Evolutionary conservation across 1,139 yeast genomes (phyloP), one percentile per base, ranked within the genome.

Genomic region (Arxiozyma heterogenica): DNA sequence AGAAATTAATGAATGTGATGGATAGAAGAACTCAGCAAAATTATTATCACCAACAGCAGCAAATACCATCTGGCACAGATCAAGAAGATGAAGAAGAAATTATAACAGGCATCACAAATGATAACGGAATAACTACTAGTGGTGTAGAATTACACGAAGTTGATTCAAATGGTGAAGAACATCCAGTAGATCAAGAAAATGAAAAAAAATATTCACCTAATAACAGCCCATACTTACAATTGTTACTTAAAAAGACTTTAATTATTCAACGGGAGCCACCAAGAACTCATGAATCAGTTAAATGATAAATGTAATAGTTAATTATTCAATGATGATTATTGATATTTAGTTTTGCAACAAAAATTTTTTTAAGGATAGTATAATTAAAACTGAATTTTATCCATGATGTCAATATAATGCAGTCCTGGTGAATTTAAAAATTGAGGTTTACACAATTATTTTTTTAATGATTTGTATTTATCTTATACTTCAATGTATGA

Each of bases 1-100:
- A 82, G 63, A 81, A 89, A 59, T 84, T 89, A 77, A 79, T 89
- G 54, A 87, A 83, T 57, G 78, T 89, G 51, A 81, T 90, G 58
- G 67, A 66, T 52, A 55, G 66, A 52, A 49, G 27, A 17, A 30
- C 34, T 17, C 41, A 46, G 22, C 49, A 46, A 46, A 23, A 5
- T 12, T 12, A 39, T 20, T n/a, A 39, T 18, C 34, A 30, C 30
- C 20, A 18, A 20, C 47, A 51, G 6, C 39, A 34, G n/a, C 39
- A 34, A 12, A n/a, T 34, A 6, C n/a, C n/a, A 34, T 12, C 39
- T 15, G 15, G n/a, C n/a, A 34, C n/a, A 15, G 39, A 34, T 34
- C n/a, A 34, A 41, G 61, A 59, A 15, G 39, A 34, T 11, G 39
- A 34, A 34, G 61, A 58, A 44, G 27, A 53, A 44, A 34, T 38